Conservation (phyloP, 306 rosid genomes). For the Ammopiptanthus mongolicus region DNA sequence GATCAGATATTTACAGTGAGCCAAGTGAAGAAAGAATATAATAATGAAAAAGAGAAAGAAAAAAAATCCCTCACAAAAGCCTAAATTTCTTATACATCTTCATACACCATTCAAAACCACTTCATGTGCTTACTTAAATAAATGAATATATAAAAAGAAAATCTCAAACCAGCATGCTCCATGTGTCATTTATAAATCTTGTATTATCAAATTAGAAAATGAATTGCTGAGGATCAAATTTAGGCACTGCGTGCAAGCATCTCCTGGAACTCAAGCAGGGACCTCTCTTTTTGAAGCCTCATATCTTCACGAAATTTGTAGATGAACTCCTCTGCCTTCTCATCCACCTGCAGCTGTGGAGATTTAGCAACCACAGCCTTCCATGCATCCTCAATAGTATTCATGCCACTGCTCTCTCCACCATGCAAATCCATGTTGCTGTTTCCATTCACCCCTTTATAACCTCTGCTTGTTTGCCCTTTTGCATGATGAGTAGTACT, state of each 20-base stretch:
- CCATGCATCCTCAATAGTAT: constrained; percentile 44
- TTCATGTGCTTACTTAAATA: background rate
- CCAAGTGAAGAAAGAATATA: background rate
- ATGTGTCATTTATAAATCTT: background rate
- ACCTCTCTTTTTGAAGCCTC: constrained; percentile 44
- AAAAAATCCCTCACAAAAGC: background rate
- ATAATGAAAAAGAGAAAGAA: background rate
- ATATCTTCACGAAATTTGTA: constrained; percentile 35
- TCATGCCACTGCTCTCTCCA: constrained; percentile 7
- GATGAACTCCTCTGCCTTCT: constrained; percentile 41
- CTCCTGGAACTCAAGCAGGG: constrained; percentile 39
- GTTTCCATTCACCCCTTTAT: constrained; percentile 6
- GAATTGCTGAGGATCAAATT: background rate
- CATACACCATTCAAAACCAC: background rate
- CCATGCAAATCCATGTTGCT: constrained; percentile 2
- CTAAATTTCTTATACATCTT: background rate
- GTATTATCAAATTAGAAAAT: constrained; percentile 1
- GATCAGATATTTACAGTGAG: background rate
- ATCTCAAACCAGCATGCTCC: background rate
- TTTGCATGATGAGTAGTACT: background rate
- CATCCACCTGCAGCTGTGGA: constrained; percentile 38
- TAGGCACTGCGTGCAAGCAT: constrained; percentile 35
- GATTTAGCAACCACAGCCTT: constrained; percentile 37
- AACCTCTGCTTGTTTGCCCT: constrained; percentile 36
- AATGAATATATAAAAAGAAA: background rate